Base-by-base conservation (phyloP, 176 grass and related monocot species). In the Bonia amplexicaulis region DNA sequence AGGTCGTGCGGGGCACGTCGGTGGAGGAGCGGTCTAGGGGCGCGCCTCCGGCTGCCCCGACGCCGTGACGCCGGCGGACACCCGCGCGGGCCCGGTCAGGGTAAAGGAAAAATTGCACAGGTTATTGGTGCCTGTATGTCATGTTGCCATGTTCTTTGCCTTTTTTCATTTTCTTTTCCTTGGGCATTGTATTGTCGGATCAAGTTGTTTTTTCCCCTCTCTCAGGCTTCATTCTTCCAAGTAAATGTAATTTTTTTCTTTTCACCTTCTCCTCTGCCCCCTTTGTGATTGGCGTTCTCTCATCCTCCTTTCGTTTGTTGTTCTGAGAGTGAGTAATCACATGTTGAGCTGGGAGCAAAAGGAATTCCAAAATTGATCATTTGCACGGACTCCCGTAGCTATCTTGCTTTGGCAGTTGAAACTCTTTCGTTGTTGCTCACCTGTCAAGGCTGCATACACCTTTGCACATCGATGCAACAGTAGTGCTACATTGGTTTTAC, bases 1-100 rank as follows among this genome's bases (percentile, higher is more conserved):
- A 89, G 76, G 91, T 77, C 42, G 71, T 85, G 25, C 72, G 84
- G 26, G 89, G 84, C 13, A 91, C 91, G 4, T 85, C 89, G 2
- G 89, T 89, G 73, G 92, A 84, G 73, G 90, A 86, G 33, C 79
- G 80, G 7, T 97, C 92, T 4, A 76, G 92, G 66, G 92, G 83
- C 77, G 88, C 89, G 74, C 95, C 95, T 39, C 91, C 89, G n/a
- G 78, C 89, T 15, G 79, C 82, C 8, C 84, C 89, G 23, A 95
- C 91, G 66, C 95, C 90, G 54, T 97, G 76, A 93, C 25, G 22
- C 7, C 3, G 33, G 7, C 41, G 7, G 68, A 37, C 42, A 44
- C 9, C 42, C 9, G 40, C 40, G 40, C 40, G 40, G 7, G 42
- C 41, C 46, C 2, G 53, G 53, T 44, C 74, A 62, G 53, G 54